Conservation (phyloP, 73 alveolate genomes). For the Uronychia setigera region DNA sequence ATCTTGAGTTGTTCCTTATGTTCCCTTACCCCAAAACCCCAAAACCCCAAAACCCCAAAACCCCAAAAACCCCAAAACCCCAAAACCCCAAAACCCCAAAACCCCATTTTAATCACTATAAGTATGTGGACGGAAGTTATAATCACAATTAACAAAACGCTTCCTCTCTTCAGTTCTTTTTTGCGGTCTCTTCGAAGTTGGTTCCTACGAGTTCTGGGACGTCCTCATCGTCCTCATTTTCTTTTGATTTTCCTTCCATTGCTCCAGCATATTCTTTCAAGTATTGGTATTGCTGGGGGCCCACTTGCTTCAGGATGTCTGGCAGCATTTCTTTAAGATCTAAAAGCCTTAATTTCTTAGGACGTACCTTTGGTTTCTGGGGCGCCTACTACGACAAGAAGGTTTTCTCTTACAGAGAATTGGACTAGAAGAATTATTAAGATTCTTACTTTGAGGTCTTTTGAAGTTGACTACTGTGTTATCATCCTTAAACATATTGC, state of each 20-base stretch:
- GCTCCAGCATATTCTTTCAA: slow-evolving; percentile 69
- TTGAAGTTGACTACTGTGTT: slow-evolving; percentile 86
- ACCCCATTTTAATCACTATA: no score
- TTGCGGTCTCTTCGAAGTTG: slow-evolving; percentile 61
- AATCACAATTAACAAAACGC: no score
- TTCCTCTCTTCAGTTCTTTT: no score
- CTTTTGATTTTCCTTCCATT: no score
- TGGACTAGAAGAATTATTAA: no score
- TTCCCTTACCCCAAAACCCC: no score
- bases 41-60: no score
- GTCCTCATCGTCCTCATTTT: slow-evolving; percentile 75
- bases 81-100: no score
- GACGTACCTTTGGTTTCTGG: slow-evolving; percentile 87
- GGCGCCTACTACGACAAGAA: slow-evolving; percentile 83
- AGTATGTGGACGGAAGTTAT: no score
- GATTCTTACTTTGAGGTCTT: slow-evolving; percentile 79
- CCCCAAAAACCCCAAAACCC: no score
- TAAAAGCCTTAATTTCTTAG: no score
- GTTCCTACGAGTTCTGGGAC: slow-evolving; percentile 77
- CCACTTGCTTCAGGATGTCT: slow-evolving; percentile 86
- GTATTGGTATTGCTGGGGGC: slow-evolving; percentile 74
- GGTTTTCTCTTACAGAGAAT: slow-evolving; percentile 88
- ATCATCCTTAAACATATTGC: slow-evolving; percentile 92
- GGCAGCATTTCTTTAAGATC: slow-evolving; percentile 79
- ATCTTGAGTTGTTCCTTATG: no score